Evolutionary conservation across 2,329 filamentous ascomycete species (phyloP), one percentile per base, ranked within the genome.

Genomic region (Cladophialophora yegresii): DNA sequence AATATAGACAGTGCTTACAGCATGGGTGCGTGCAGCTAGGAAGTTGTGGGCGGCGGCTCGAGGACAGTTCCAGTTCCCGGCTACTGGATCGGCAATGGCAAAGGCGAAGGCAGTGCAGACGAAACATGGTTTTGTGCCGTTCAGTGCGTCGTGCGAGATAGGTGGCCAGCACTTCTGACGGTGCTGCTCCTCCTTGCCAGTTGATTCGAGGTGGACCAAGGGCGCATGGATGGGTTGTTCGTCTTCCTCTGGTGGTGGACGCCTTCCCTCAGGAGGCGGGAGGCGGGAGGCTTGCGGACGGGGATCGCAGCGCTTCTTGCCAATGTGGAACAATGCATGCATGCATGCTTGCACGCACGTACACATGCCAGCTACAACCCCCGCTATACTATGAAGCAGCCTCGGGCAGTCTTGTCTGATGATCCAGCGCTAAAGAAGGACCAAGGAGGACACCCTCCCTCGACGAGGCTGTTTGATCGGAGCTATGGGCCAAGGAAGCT

Each of bases 1-100:
- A 73, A 78, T 59, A 61, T 75, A 20, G 66, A 73, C 51, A 61
- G 56, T 9, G 66, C 70, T 1, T 70, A 68, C 40, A 58, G 54
- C 36, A 23, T 68, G 36, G 62, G 57, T 33, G 60, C 57, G 20
- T 69, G 67, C 51, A 64, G 51, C 55, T 54, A 59, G 55, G 56
- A 55, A 28, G 22, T 45, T 26, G 59, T 22, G 51, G 51, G 51
- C 59, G 51, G 51, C 33, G 50, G 33, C n/a, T 54, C 59, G 51
- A 47, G 33, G n/a, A 20, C 13, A 5, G 8, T 3, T 23, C 20
- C 13, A 5, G 8, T 3, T 23, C 20, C 10, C 47, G 36, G 47
- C 47, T 50, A 16, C 47, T 50, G 23, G 47, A 50, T 16, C 13
- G 16, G 47, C 47, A 50, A 13, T 4, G 45, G 45, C 20, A 49